Base-by-base conservation (phyloP, 139 green algal species). In the Tetradesmus lagerheimii region DNA sequence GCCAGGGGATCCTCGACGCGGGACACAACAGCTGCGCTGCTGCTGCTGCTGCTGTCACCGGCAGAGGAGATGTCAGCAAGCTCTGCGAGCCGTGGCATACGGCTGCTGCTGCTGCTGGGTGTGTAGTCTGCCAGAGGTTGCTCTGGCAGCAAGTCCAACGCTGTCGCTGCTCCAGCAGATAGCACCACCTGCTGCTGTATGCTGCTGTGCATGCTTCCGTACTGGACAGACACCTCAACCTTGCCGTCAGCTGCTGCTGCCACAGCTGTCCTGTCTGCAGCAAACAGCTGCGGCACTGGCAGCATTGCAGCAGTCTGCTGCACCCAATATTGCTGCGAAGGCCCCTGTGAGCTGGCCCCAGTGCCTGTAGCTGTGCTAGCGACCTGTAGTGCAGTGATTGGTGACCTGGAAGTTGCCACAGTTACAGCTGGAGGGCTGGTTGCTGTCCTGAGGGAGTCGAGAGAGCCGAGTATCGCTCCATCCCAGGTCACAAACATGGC, bases 401-500 rank as follows among this genome's bases (percentile, higher is more conserved):
- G 23, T 8, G 3, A n/a, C 9, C 4, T 71, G 23, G 57, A 2
- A 31, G 57, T 23, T 71, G 57, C 57, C 23, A 31, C 23, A 31
- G 23, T 6, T 71, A 23, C 25, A 31, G 57, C 89, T 45, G 83
- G 2, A 1, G 45, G 15, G 12, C 39, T 27, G 38, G 71, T 53
- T n/a, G 84, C 50, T 0, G 79, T 23, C 64, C 79, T 29, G 64
- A 92, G 84, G 35, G 88, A 64, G 12, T 88, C 67, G 90, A 92
- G 15, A 91, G 94, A 62, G 94, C 96, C 97, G 29, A 99, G 94
- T 29, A 97, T 95, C 38, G 93, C 96, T 5, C 91, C 96, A 12
- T 98, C 92, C 97, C 97, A 99, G 18, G 89, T 15, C 1, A 97
- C 45, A 84, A 98, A 98, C 97, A 99, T 98, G 16, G 85, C 78